Evolutionary conservation across 768 basidiomycete genomes (phyloP).

Genomic region (Lactarius sanguifluus): DNA sequence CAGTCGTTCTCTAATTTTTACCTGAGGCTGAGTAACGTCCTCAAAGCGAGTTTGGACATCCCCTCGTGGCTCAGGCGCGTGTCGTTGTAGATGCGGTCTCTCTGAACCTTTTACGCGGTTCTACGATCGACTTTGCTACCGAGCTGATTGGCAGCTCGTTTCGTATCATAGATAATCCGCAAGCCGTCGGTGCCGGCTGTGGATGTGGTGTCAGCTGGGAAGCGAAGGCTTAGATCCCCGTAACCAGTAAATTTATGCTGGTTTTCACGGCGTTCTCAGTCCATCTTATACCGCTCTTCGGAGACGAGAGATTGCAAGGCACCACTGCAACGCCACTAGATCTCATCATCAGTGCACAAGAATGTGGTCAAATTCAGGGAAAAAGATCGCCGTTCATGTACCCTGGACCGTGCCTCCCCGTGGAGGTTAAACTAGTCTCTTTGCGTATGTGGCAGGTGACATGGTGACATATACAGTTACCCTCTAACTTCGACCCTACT

Average conservation of each 20-base stretch:
- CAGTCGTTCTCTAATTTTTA: not conserved
- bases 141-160: slow-evolving; percentile 96
- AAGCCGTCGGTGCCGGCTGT: slow-evolving; percentile 86
- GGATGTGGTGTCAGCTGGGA: slow-evolving; percentile 98
- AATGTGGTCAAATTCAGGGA: not conserved
- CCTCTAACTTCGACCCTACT: not conserved
- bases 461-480: not conserved
- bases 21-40: slow-evolving; percentile 5
- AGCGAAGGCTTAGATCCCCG: slow-evolving; percentile 50
- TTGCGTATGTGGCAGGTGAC: no score
- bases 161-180: slow-evolving; percentile 79
- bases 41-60: slow-evolving; percentile 68
- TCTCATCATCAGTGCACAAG: not conserved
- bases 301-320: not conserved
- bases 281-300: not conserved
- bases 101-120: slow-evolving; percentile 79
- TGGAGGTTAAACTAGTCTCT: not conserved
- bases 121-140: slow-evolving; percentile 87
- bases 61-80: slow-evolving; percentile 66
- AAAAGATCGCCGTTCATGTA: not conserved
- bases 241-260: not conserved
- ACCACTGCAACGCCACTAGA: not conserved
- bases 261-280: not conserved
- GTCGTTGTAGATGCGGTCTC: slow-evolving; percentile 87
- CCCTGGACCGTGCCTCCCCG: not conserved